phyloP scores from a whole-genome alignment of 208 protist genomes.

The Balamuthia mandrillaris region DNA sequence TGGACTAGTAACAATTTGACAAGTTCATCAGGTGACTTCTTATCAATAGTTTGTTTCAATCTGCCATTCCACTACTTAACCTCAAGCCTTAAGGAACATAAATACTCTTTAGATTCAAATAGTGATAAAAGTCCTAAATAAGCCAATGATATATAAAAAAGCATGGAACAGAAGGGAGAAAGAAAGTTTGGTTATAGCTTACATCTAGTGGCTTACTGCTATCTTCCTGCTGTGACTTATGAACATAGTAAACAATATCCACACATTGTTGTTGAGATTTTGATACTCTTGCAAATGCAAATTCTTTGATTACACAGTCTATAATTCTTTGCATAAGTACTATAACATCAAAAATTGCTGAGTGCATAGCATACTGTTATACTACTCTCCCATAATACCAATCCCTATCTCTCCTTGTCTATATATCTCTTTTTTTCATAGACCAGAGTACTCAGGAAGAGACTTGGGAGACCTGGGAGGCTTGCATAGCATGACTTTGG shows the following conservation, averaged over 20 bases:
- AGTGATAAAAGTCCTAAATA: neutral
- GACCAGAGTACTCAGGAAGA: too few species aligned
- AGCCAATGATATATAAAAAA: neutral
- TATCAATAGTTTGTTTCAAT: neutral
- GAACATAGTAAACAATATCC: neutral
- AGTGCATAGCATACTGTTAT: too few species aligned
- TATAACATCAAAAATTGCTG: conserved; percentile 12
- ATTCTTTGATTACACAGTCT: conserved; percentile 16
- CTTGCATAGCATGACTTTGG: too few species aligned
- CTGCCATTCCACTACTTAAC: neutral
- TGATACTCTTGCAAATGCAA: neutral
- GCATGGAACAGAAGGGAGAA: neutral
- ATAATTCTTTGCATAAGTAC: neutral
- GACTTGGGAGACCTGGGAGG: too few species aligned
- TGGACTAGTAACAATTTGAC: neutral
- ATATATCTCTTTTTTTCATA: too few species aligned
- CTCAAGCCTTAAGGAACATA: neutral
- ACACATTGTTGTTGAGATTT: neutral
- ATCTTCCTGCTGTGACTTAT: neutral
- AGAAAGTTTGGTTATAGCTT: too few species aligned
- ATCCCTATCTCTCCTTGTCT: too few species aligned
- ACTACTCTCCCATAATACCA: too few species aligned
- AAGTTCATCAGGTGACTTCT: neutral
- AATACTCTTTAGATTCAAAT: conserved; percentile 24
- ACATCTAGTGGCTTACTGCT: too few species aligned